A percentile compares a stretch with the other conserved stretches of the same genome.
phyloP scores from a whole-genome alignment of 345 rosid genomes.

The Pistacia integerrima region DNA sequence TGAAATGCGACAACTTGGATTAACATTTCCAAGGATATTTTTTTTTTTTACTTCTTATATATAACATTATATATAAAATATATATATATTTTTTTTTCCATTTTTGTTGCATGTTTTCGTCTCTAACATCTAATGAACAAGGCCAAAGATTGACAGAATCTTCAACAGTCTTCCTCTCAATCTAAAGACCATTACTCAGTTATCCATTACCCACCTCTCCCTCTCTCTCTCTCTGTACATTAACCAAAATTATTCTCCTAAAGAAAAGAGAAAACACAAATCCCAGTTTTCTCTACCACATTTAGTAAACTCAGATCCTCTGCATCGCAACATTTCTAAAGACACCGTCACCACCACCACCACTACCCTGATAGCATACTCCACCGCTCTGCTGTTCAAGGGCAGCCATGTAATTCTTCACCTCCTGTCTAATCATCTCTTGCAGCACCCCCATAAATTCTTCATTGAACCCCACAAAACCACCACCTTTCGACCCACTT shows the following conservation, averaged over 20 bases:
- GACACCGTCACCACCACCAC: constrained; percentile 37
- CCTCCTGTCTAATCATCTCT: constrained; percentile 90
- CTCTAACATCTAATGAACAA: constrained; percentile 16
- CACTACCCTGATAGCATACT: constrained; percentile 28
- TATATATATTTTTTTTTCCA: background rate
- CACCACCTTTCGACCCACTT: constrained; percentile 25
- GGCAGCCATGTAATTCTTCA: constrained; percentile 75
- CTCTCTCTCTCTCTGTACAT: constrained; percentile 55
- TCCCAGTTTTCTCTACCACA: constrained; percentile 3
- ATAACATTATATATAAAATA: background rate
- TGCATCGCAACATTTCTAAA: constrained; percentile 57
- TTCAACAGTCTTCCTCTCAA: background rate
- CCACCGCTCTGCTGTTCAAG: constrained; percentile 44
- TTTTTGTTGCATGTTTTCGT: constrained; percentile 1
- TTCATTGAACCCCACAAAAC: constrained; percentile 51
- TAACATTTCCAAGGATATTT: constrained; percentile 18
- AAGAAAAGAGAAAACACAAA: constrained; percentile 33
- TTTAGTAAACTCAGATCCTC: constrained; percentile 39
- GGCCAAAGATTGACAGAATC: constrained; percentile 15
- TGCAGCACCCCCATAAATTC: constrained; percentile 85
- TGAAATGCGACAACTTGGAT: background rate
- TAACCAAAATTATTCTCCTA: constrained; percentile 52
- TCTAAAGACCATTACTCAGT: background rate
- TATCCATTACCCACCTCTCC: constrained; percentile 15
- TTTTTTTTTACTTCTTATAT: background rate